Evolutionary conservation across 768 basidiomycete species (phyloP), one percentile per base, ranked within the genome.

Genomic region (Mycena vitilis): DNA sequence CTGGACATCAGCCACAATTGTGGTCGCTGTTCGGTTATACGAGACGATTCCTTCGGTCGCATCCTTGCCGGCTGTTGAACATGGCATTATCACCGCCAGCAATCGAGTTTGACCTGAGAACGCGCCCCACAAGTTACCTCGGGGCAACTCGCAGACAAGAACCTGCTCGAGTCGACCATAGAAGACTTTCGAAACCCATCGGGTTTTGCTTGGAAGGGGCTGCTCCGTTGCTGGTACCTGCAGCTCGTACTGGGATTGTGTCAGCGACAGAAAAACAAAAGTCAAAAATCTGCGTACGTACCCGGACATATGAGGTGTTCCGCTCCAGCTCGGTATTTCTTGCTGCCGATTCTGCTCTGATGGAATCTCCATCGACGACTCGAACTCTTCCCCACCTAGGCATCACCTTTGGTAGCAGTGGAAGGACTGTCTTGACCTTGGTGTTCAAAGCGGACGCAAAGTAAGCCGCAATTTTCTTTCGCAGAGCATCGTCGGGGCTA

Each of bases 331-430:
- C 42, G 11, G 42, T 16, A 10, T 44, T 44, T 44, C 18, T 44
- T 10, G 42, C 42, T 16, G 42, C 42, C 8, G 42, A 44, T 44
- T 10, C 42, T 44, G 42, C 18, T 44, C 12, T 44, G 11, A 79
- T 74, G n/a, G 48, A 51, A 53, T 78, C 78, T 4, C 78, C 75
- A 30, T 70, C 60, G 25, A 60, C 23, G 20, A 79, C 72, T 6
- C 72, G 61, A 3, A 80, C 49, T 56, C 74, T 77, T 16, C 73
- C 75, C 72, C 74, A 77, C 1, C 60, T 61, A 56, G 68, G 64
- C 58, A 75, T 74, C 18, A 58, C 22, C 6, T 25, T 12, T 1
- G 72, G 73, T 7, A 75, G 63, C 6, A 48, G 45, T 11, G 20
- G 18, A 9, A 54, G 48, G 37, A 75, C 55, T 18, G 40, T 44